Evolutionary conservation across 2,329 filamentous ascomycete genomes (phyloP).

Genomic region (Didymella exigua): DNA sequence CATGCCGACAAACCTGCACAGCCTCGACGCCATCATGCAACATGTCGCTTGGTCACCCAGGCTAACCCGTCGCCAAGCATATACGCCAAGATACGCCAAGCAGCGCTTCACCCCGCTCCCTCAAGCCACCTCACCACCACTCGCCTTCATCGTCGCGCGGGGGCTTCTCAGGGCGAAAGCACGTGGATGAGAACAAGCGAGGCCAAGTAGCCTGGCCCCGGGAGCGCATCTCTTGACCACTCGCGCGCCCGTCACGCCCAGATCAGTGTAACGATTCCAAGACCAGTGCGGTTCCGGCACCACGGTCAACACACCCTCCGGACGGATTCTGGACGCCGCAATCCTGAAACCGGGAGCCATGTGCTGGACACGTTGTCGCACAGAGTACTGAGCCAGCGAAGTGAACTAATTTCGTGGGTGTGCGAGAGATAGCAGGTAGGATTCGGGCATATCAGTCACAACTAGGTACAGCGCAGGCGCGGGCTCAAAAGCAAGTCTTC

Average conservation of each 20-base stretch:
- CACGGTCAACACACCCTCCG: slow-evolving; percentile 11
- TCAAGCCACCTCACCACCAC: not conserved
- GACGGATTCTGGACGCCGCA: not conserved
- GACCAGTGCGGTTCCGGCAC: not conserved
- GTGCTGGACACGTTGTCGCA: slow-evolving; percentile 13
- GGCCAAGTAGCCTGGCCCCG: slow-evolving; percentile 14
- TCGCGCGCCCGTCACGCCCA: slow-evolving; percentile 13
- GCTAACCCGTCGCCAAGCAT: slow-evolving; percentile 20
- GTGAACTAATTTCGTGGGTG: not conserved
- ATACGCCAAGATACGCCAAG: not conserved
- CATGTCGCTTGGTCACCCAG: slow-evolving; percentile 17
- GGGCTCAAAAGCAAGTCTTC: not conserved
- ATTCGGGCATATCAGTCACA: not conserved
- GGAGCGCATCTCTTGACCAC: slow-evolving; percentile 20
- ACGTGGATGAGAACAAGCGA: slow-evolving; percentile 10
- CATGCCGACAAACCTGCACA: slow-evolving; percentile 31
- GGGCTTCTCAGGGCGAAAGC: not conserved
- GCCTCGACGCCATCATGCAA: slow-evolving; percentile 43
- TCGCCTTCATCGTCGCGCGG: not conserved
- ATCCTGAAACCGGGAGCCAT: not conserved
- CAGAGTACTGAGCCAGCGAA: not conserved
- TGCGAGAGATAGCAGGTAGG: not conserved
- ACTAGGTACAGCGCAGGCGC: not conserved
- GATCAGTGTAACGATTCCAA: slow-evolving; percentile 25
- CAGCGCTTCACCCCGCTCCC: slow-evolving; percentile 15